These are phyloP conservation scores for Durio zibethinus DNA, from an alignment of 345 rosid species.

Conservation along the genomic window DNA sequence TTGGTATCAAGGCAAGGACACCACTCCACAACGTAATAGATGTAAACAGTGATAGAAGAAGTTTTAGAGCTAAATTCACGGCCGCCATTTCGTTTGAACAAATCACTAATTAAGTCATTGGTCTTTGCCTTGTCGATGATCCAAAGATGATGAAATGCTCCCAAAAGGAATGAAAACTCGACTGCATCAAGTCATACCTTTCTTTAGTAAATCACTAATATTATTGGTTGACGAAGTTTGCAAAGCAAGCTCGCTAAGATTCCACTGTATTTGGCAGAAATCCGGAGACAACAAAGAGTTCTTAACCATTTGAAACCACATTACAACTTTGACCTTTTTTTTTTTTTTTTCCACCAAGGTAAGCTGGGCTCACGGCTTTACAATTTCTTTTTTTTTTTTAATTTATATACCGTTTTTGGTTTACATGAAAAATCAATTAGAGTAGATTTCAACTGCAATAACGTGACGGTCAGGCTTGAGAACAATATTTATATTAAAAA, in stretches of 20 bases:
- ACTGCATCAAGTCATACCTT: background rate
- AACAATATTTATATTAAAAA: background rate
- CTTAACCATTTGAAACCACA: background rate
- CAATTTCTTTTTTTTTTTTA: background rate
- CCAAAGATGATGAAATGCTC: background rate
- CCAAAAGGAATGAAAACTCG: background rate
- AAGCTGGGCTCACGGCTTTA: background rate
- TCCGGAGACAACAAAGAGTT: slow-evolving; percentile 7
- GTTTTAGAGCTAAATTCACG: slow-evolving; percentile 5
- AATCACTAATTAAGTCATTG: background rate
- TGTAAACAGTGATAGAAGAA: background rate
- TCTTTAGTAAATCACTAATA: background rate
- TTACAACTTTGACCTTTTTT: background rate
- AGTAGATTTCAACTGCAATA: background rate
- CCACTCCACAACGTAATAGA: background rate
- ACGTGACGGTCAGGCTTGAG: background rate
- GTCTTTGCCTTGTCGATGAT: background rate
- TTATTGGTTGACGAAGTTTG: slow-evolving; percentile 12
- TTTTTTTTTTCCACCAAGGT: background rate
- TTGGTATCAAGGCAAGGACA: background rate
- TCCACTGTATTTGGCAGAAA: slow-evolving; percentile 2
- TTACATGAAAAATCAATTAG: background rate
- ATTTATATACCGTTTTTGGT: background rate
- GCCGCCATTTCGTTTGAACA: background rate
- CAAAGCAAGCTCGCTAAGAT: slow-evolving; percentile 10